Base-by-base conservation (phyloP, 2,329 filamentous ascomycete genomes). In the Verticillium isaacii region DNA sequence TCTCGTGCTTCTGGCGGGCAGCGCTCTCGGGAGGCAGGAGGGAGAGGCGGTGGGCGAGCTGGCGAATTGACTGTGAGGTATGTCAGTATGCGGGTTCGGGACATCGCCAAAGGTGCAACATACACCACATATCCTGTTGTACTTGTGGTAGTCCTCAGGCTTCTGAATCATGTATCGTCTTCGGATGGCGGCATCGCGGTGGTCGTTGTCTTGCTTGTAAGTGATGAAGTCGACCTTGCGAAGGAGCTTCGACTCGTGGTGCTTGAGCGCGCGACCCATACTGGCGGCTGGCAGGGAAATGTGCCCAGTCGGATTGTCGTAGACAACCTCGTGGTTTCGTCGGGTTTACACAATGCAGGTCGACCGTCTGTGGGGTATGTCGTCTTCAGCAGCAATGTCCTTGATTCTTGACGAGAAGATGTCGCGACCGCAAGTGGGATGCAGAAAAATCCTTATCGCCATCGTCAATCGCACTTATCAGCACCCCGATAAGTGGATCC, bases 181-280 rank as follows among this genome's bases (percentile, higher is more conserved):
- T 64, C 91, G 85, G 63, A 98, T 86, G 65, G 80, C 78, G 65
- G 92, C 87, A 77, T 94, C 91, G 74, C 94, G 89, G 80, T 99
- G 95, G 69, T 87, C 84, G 72, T 89, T 86, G 79, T 98, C 93
- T 72, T 88, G 88, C 78, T 95, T 95, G 83, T 94, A 97, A 72
- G 90, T 95, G 74, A 93, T 89, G 78, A 99, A 96, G 80, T 99
- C 93, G 77, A 95, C 93, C 77, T 85, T 86, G 74, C 94, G 94
- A 70, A 98, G 86, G 73, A 98, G 90, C 84, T 95, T 96, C 75
- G 95, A 88, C 87, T 99, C 95, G 79, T 97, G 94, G 78, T 96
- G 87, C 80, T 97, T 98, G 73, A 99, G 87, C 82, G 96, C 93
- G 70, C 95, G 90, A 68, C 96, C 92, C 95, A 98, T 98, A 29